phyloP scores from a whole-genome alignment of 305 asterid species.

The Fraxinus sp. region DNA sequence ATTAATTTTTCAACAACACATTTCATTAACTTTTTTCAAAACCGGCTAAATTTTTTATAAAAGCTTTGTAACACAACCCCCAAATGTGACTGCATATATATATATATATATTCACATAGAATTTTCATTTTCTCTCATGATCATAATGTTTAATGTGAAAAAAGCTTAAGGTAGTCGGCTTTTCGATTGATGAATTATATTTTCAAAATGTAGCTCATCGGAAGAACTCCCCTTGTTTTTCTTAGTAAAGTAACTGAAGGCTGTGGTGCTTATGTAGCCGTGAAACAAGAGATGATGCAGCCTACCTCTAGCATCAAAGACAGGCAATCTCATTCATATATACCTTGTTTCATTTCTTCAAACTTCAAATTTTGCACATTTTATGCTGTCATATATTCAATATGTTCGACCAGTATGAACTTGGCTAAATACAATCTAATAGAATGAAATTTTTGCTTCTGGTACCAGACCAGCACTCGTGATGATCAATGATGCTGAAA shows the following conservation, averaged over 20 bases:
- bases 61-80: no score
- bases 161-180: neutral
- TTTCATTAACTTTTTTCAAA: no score
- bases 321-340: conserved; percentile 40
- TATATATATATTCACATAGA: no score
- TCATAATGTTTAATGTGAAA: no score
- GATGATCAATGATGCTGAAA: conserved; percentile 83
- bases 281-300: conserved; percentile 92
- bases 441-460: neutral
- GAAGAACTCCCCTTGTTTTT: conserved; percentile 81
- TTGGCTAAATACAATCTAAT: neutral
- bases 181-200: neutral
- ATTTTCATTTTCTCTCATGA: no score
- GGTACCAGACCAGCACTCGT: conserved; percentile 70
- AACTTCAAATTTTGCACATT: neutral
- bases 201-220: conserved; percentile 61
- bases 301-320: conserved; percentile 97
- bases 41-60: no score
- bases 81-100: no score
- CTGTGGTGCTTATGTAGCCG: conserved; percentile 85
- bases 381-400: neutral
- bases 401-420: neutral
- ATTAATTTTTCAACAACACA: no score
- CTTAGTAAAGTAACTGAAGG: conserved; percentile 82
- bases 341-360: neutral